phyloP scores from a whole-genome alignment of 345 rosid genomes.

The Viola odorata region DNA sequence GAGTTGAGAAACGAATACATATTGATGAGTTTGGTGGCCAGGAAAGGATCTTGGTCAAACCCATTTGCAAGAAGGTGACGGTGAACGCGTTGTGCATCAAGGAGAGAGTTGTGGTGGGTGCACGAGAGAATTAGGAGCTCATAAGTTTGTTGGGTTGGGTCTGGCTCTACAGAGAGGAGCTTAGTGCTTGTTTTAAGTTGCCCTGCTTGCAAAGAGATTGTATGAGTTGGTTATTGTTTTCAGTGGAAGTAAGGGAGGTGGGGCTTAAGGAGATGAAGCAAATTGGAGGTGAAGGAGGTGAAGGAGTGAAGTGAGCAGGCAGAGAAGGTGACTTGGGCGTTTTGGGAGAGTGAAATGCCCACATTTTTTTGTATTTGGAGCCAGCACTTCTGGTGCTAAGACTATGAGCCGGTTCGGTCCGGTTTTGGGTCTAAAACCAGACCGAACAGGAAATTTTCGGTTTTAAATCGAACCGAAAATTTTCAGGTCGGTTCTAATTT shows the following conservation, averaged over 20 bases:
- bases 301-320: constrained; percentile 23
- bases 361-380: constrained; percentile 37
- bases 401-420: no score
- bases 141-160: constrained; percentile 75
- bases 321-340: constrained; percentile 25
- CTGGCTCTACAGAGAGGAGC: constrained; percentile 48
- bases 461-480: no score
- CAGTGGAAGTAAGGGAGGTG: constrained; percentile 22
- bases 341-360: constrained; percentile 47
- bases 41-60: constrained; percentile 80
- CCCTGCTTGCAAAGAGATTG: constrained; percentile 69
- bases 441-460: no score
- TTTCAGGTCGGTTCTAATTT: no score
- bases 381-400: no score
- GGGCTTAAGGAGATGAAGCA: constrained; percentile 35
- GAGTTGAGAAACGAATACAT: constrained; percentile 54
- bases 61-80: constrained; percentile 59
- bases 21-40: constrained; percentile 84
- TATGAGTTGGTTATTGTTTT: constrained; percentile 49
- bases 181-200: constrained; percentile 61
- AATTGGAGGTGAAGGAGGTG: constrained; percentile 24
- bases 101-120: constrained; percentile 44
- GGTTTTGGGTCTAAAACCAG: no score
- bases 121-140: constrained; percentile 76
- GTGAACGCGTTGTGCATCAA: constrained; percentile 57